Evolutionary conservation across 768 basidiomycete species (phyloP), one percentile per base, ranked within the genome.

Genomic region (Boletellus ananiceps): DNA sequence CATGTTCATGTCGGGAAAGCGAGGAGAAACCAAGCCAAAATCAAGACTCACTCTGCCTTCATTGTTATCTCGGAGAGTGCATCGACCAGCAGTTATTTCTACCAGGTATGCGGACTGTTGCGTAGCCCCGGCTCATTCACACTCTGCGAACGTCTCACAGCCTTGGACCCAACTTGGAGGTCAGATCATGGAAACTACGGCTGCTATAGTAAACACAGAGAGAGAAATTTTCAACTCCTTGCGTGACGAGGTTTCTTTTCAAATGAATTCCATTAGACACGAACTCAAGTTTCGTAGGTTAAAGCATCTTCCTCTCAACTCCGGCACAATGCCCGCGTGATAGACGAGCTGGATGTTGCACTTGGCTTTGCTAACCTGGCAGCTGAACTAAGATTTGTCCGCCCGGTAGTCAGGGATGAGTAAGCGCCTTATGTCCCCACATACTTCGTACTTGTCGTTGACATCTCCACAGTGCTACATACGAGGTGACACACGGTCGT

Each of bases 341-440:
- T 93, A 34, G 91, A 94, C 61, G 93, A 98, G 65, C 68, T 98
- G 12, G 94, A 98, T 61, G 82, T 96, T 13, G 77, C 80, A 0
- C 65, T 93, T 3, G 82, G 84, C 0, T 96, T 95, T 57, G 88
- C 93, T 5, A 78, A 77, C 40, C 74, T 93, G 18, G 95, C 93
- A 0, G 64, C 70, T 3, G 90, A 95, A 55, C 76, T 89, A 71
- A 79, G 81, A 33, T 86, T 92, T 59, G 80, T 85, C 14, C 74
- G 82, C 27, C 94, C 95, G 0, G 63, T 69, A 5, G 64, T 98
- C 27, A 77, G 71, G 15, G 79, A 87, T 25, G 77, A 84, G 94
- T 93, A 55, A 56, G 83, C 62, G 21, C 19, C 29, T 35, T 29
- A 43, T 32, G 41, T 34, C 23, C 29, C 34, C n/a, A 13, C 16